phyloP scores from a whole-genome alignment of 441 rosid species.

The Omphalea diandra region DNA sequence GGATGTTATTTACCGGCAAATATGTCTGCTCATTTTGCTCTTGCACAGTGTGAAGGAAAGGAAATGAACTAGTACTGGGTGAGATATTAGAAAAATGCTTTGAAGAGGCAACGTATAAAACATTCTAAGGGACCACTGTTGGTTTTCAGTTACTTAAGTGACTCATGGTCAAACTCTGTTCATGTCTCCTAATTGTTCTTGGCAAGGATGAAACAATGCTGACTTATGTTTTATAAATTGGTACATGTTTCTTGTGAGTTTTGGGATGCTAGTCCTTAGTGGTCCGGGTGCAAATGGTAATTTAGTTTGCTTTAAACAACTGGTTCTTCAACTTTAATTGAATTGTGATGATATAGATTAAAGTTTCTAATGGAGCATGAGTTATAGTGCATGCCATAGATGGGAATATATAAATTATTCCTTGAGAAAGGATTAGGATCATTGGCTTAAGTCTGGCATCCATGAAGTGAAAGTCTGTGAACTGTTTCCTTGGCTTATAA shows the following conservation, averaged over 20 bases:
- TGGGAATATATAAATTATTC: constrained; percentile 20
- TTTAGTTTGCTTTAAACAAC: constrained; percentile 11
- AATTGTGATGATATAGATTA: constrained; percentile 20
- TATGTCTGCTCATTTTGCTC: background rate
- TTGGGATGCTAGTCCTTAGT: constrained; percentile 1
- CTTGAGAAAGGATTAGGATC: constrained; percentile 14
- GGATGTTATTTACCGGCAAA: background rate
- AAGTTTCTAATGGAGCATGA: constrained; percentile 29
- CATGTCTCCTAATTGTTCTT: constrained; percentile 3
- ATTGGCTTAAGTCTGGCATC: constrained; percentile 21
- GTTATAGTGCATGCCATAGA: constrained; percentile 28
- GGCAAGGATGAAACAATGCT: constrained; percentile 8
- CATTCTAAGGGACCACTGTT: too few species aligned
- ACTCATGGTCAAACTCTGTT: background rate
- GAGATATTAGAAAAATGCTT: background rate
- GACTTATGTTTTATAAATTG: background rate
- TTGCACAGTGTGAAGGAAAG: background rate
- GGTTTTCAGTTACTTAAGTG: background rate
- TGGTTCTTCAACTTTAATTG: constrained; percentile 6
- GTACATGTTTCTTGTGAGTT: background rate
- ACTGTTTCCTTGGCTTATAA: constrained; percentile 19
- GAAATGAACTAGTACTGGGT: background rate
- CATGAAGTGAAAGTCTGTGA: constrained; percentile 14
- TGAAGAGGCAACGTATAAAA: background rate
- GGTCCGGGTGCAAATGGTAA: constrained; percentile 14